Base-by-base conservation (phyloP, 257 asterid species). In the Paraleonurus japonicus region DNA sequence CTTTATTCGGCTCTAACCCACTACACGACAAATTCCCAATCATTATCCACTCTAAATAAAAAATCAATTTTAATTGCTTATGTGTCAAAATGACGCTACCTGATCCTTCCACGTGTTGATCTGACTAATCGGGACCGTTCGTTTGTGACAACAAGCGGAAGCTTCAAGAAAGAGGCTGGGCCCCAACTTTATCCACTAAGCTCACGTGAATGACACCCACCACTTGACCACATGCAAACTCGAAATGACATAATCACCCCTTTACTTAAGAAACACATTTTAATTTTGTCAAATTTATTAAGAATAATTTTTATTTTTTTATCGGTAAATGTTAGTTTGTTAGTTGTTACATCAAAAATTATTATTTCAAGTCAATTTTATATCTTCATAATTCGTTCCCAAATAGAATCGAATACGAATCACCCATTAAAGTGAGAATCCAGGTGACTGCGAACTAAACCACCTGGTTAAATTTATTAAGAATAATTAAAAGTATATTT, bases 61-160 rank as follows among this genome's bases (percentile, higher is more conserved):
- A 62, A 41, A 7, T 37, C 22, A 5, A n/a, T 11, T 24, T 12
- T 26, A 57, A 59, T 77, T 64, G 66, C 81, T 80, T 81, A 78
- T 86, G 79, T 86, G 90, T 80, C 85, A 1, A 30, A 17, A 10
- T 15, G 5, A 1, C 1, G 13, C 32, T 17, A 0, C 39, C 4
- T 28, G 82, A 84, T 85, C 53, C 59, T 2, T 66, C 82, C 96
- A 89, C 90, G 92, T 85, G 85, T 77, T 17, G 8, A 0, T 0
- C 1, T 19, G 0, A 23, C 30, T 50, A 19, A 85, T 87, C 88
- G 33, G 73, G 60, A 72, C 88, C 93, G 83, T 81, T 47, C 71
- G 27, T 4, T 59, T 26, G 22, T 62, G 77, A 68, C 83, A 70
- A 8, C 67, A 1, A 53, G 72, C 67, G 75, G 83, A 80, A 86